These are phyloP conservation scores for Termitomyces sp. DNA, from an alignment of 768 basidiomycete species.

Conservation along the genomic window DNA sequence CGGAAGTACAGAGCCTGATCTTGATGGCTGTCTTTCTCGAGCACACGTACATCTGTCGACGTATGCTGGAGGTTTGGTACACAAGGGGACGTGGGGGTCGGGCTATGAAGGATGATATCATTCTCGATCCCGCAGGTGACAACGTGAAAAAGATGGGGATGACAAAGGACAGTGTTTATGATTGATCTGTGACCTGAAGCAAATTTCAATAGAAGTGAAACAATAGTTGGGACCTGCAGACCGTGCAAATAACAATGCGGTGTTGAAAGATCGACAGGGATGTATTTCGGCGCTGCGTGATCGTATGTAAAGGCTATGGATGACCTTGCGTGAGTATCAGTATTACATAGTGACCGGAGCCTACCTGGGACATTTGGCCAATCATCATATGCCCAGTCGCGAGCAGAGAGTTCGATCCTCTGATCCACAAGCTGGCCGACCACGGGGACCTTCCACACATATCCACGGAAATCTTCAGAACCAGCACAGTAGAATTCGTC, in stretches of 20 bases:
- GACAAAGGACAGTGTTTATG: slow-evolving; percentile 68
- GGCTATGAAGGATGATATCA: slow-evolving; percentile 62
- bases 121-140: slow-evolving; percentile 73
- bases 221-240: slow-evolving; percentile 16
- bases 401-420: slow-evolving; percentile 37
- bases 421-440: slow-evolving; percentile 33
- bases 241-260: slow-evolving; percentile 60
- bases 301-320: slow-evolving; percentile 41
- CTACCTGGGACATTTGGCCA: slow-evolving; percentile 32
- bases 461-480: slow-evolving; percentile 78
- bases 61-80: slow-evolving; percentile 41
- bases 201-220: neutral
- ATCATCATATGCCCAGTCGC: slow-evolving; percentile 39
- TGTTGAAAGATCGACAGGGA: slow-evolving; percentile 59
- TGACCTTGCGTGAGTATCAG: neutral
- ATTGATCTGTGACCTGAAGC: slow-evolving; percentile 65
- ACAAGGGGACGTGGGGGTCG: slow-evolving; percentile 50
- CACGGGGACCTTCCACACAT: slow-evolving; percentile 72
- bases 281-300: slow-evolving; percentile 32
- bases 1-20: slow-evolving; percentile 32
- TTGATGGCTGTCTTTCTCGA: slow-evolving; percentile 28
- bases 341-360: slow-evolving; percentile 3
- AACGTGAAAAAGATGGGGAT: slow-evolving; percentile 62
- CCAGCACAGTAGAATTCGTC: slow-evolving; percentile 69
- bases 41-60: slow-evolving; percentile 38